These are phyloP conservation scores for Calvatia gigantea DNA, from an alignment of 768 basidiomycete genomes.

Conservation along the genomic window DNA sequence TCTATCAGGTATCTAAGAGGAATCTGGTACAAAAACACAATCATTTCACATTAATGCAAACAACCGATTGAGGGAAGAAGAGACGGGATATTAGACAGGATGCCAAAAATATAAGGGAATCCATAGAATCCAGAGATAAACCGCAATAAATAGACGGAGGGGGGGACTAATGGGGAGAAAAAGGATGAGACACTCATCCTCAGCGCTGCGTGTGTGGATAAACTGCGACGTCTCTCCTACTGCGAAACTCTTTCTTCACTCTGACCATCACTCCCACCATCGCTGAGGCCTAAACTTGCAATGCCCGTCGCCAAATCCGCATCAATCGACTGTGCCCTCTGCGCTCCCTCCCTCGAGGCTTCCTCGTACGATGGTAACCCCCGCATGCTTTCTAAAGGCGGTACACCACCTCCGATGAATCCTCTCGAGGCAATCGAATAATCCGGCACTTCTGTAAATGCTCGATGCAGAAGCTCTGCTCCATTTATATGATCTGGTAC, in stretches of 20 bases:
- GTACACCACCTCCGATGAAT: conserved; percentile 82
- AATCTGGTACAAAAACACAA: too few species aligned
- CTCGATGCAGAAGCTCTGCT: conserved; percentile 46
- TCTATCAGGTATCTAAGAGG: too few species aligned
- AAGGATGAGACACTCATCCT: too few species aligned
- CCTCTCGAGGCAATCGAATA: conserved; percentile 83
- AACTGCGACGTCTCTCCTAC: background rate
- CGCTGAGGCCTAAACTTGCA: background rate
- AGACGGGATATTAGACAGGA: too few species aligned
- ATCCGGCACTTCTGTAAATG: conserved; percentile 78
- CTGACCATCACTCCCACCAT: background rate
- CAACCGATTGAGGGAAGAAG: too few species aligned
- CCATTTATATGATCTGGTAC: conserved; percentile 15
- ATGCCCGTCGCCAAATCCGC: background rate
- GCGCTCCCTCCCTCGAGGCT: conserved; percentile 23
- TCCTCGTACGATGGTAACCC: conserved; percentile 91
- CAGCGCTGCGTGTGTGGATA: background rate
- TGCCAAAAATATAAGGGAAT: too few species aligned
- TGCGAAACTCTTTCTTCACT: background rate
- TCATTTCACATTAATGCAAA: too few species aligned
- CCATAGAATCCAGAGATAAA: too few species aligned
- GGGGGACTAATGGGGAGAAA: too few species aligned
- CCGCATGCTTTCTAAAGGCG: conserved; percentile 70
- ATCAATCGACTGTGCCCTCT: background rate
- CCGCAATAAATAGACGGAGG: too few species aligned